Base-by-base conservation (phyloP, 73 alveolate genomes). In the Paraurostyla sp. region DNA sequence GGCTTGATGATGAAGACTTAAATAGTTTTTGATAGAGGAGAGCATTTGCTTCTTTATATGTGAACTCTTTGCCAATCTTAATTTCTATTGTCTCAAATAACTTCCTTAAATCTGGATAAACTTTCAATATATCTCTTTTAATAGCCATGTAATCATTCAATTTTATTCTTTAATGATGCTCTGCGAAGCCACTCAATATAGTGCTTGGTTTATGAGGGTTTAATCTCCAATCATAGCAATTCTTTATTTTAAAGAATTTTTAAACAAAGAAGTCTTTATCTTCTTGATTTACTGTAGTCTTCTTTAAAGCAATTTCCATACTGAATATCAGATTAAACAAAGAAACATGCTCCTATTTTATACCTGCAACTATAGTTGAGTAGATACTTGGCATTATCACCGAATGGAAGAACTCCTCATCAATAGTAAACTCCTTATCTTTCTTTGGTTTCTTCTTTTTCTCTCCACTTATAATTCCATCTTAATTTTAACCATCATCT, bases 301-400 rank as follows among this genome's bases (percentile, higher is more conserved):
- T 89, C 89, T 80, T 89, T 0, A 89, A 50, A 6, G 94, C 94
- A 0, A 89, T 89, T 42, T 89, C 94, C 23, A 88, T 29, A 18
- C 89, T 38, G 69, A 89, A 89, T 36, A 81, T 41, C 42, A 89
- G 76, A 65, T 89, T 80, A 33, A 88, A 88, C 33, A 88, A 30
- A 3, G 91, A 80, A 42, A 88, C 86, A 69, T 88, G 86, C 46
- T 88, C 94, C 42, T 88, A 87, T 58, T 76, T 76, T 2, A 88
- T 60, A 0, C 94, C 94, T 27, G 94, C 94, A 0, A 88, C 87
- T 25, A 88, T 78, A 2, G 94, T 88, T 0, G 90, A 51, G 52
- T 88, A 88, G 15, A 88, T 88, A 43, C 91, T 56, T 6, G 94
- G 94, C 94, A 89, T 89, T 23, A 89, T 89, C n/a, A 89, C 94